phyloP scores from a whole-genome alignment of 805 yeast species.

The Yarrowia alimentaria region DNA sequence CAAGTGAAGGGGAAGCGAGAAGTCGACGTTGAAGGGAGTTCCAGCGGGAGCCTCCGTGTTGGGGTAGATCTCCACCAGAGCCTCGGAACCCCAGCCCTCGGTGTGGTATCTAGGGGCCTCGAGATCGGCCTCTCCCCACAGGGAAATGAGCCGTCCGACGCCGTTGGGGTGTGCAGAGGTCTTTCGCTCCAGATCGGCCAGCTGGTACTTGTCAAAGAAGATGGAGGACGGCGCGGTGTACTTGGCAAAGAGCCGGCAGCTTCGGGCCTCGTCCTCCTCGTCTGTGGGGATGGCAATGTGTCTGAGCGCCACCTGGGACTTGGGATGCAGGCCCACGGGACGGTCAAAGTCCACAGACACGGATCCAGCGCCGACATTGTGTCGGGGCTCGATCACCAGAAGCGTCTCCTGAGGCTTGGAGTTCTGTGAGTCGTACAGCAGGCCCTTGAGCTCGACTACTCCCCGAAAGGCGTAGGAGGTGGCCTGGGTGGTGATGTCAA shows the following conservation, averaged over 20 bases:
- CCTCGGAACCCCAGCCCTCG: slow-evolving; percentile 48
- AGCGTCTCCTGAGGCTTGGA: slow-evolving; percentile 15
- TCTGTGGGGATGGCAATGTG: slow-evolving; percentile 4
- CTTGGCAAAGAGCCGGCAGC: slow-evolving; percentile 48
- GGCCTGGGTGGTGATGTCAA: slow-evolving; percentile 10
- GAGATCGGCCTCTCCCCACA: slow-evolving; percentile 57
- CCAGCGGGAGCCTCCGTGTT: slow-evolving; percentile 30
- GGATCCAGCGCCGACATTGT: slow-evolving; percentile 10
- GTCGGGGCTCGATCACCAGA: slow-evolving; percentile 7
- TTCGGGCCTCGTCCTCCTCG: slow-evolving; percentile 3
- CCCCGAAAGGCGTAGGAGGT: slow-evolving; percentile 3
- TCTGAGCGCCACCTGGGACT: slow-evolving; percentile 6
- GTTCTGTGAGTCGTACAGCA: slow-evolving; percentile 14
- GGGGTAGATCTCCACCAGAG: slow-evolving; percentile 42
- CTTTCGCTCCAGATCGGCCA: slow-evolving; percentile 40
- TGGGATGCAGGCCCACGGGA: slow-evolving; percentile 26
- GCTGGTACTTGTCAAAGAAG: slow-evolving; percentile 58
- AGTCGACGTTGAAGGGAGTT: slow-evolving; percentile 30
- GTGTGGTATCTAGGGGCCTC: slow-evolving; percentile 55
- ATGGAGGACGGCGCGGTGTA: slow-evolving; percentile 47
- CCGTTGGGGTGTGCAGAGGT: slow-evolving; percentile 33
- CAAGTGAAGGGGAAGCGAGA: slow-evolving; percentile 50
- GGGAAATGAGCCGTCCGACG: slow-evolving; percentile 40
- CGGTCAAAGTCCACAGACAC: slow-evolving; percentile 19
- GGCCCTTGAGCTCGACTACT: slow-evolving; percentile 10